phyloP scores from a whole-genome alignment of 192 early-diverging fungal species.

The Spinellus fusiger region DNA sequence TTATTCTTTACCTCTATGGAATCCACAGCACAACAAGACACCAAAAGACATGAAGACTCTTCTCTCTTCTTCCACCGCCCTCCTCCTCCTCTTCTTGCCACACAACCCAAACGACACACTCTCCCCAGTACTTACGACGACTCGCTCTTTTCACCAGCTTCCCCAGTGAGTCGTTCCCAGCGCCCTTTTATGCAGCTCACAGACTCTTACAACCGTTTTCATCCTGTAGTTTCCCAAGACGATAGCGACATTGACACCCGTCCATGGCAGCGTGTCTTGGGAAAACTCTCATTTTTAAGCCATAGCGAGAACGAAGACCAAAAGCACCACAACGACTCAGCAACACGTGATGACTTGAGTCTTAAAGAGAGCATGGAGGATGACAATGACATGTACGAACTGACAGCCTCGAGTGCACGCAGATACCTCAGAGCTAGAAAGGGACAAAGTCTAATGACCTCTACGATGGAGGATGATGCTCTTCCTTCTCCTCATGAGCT shows the following conservation, averaged over 20 bases:
- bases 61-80: background rate
- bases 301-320: background rate
- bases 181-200: background rate
- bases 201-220: background rate
- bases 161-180: background rate
- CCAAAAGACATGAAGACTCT: background rate
- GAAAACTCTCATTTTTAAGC: background rate
- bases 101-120: background rate
- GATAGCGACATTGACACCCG: background rate
- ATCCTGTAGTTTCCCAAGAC: too few relatives aligned
- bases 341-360: background rate
- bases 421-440: background rate
- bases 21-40: background rate
- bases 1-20: too few relatives aligned
- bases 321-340: background rate
- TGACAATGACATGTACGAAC: background rate
- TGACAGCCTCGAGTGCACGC: background rate
- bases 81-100: background rate
- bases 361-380: background rate
- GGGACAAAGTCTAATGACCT: background rate
- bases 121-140: background rate
- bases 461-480: constrained; percentile 10
- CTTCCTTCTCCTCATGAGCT: constrained; percentile 13
- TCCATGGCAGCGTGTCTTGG: constrained; percentile 9
- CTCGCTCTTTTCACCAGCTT: background rate